Conservation (phyloP, 768 basidiomycete genomes). For the Leccinum subgranulosum region DNA sequence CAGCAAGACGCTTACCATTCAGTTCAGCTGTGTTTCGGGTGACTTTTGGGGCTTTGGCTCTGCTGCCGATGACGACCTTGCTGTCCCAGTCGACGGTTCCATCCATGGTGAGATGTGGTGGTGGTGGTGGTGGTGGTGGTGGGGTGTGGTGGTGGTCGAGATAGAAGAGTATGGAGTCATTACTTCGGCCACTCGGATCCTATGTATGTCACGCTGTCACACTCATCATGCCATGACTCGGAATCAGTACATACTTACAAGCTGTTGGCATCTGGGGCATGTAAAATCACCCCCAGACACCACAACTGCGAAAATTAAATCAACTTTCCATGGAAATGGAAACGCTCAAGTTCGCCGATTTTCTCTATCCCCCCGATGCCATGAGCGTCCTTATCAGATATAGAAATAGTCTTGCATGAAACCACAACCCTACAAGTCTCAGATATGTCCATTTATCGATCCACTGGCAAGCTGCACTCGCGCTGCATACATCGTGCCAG, state of each 20-base stretch:
- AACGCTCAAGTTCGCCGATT: no score
- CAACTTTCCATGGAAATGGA: not conserved
- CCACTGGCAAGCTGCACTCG: not conserved
- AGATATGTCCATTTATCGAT: not conserved
- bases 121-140: not conserved
- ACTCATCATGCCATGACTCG: not conserved
- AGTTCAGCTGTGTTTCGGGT: slow-evolving; percentile 58
- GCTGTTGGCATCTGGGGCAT: no score
- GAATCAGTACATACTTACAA: no score
- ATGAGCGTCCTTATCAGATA: not conserved
- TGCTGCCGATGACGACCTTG: slow-evolving; percentile 71
- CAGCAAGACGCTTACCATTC: slow-evolving; percentile 37
- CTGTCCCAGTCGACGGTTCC: slow-evolving; percentile 64
- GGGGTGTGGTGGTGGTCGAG: slow-evolving; percentile 14
- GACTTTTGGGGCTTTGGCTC: slow-evolving; percentile 60
- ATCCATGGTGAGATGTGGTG: slow-evolving; percentile 32
- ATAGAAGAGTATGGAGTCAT: not conserved
- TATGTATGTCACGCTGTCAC: slow-evolving; percentile 6
- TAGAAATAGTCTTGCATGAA: not conserved
- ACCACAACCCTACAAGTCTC: not conserved
- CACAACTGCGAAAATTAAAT: no score
- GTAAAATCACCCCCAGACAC: no score
- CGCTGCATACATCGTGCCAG: not conserved
- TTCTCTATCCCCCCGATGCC: not conserved
- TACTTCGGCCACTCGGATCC: not conserved